Percentiles rank a stretch among this genome's conserved stretches.
Conservation (phyloP, 2,329 filamentous ascomycete species). For the Chrysosporium queenslandicum region DNA sequence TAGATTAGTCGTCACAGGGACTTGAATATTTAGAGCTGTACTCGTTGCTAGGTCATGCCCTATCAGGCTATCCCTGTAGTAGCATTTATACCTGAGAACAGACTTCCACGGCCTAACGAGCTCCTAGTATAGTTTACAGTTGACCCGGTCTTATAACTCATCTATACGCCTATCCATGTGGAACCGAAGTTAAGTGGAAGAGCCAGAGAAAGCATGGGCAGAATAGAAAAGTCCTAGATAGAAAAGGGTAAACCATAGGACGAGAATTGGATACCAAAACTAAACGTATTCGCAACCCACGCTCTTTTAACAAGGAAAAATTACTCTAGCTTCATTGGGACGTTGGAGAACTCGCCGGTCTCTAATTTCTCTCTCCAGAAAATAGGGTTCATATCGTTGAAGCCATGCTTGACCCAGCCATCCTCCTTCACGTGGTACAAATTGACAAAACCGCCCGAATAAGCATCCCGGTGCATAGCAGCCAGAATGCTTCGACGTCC, state of each 20-base stretch:
- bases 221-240: background rate
- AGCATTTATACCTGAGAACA: background rate
- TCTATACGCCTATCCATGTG: conserved; percentile 4
- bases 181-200: background rate
- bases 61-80: background rate
- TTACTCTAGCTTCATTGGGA: conserved; percentile 57
- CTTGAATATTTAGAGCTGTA: background rate
- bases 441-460: conserved; percentile 97
- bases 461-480: conserved; percentile 95
- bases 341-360: conserved; percentile 96
- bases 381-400: conserved; percentile 95
- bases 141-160: conserved; percentile 3
- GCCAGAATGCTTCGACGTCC: conserved; percentile 88
- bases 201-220: background rate
- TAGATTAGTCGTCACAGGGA: background rate
- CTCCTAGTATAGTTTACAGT: background rate
- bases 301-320: background rate
- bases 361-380: conserved; percentile 99
- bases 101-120: background rate
- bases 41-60: background rate
- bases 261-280: background rate
- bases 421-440: conserved; percentile 98
- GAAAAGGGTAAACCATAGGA: background rate
- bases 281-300: background rate
- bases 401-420: conserved; percentile 97